phyloP scores from a whole-genome alignment of 73 alveolate species.

The Paramecium biaurelia region DNA sequence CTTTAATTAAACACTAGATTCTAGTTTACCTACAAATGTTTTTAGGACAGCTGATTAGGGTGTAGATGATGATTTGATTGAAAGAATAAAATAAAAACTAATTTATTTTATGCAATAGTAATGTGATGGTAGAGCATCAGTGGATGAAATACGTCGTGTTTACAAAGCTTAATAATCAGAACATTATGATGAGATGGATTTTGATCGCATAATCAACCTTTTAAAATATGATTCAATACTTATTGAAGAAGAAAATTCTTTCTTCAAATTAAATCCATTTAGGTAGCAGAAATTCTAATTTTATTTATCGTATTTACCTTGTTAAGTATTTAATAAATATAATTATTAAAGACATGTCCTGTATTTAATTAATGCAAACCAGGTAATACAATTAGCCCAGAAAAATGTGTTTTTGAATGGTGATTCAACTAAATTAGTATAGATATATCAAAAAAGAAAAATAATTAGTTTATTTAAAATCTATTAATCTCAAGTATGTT shows the following conservation, averaged over 20 bases:
- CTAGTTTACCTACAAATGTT: not conserved
- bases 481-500: not conserved
- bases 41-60: not conserved
- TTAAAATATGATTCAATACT: not conserved
- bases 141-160: not conserved
- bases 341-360: not conserved
- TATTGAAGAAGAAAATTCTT: not conserved
- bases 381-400: not conserved
- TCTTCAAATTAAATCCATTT: not conserved
- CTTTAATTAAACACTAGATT: not conserved
- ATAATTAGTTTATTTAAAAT: too few relatives aligned
- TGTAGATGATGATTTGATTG: not conserved
- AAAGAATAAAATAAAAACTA: not conserved
- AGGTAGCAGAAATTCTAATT: not conserved
- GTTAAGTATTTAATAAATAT: not conserved
- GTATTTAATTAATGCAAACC: not conserved
- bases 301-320: not conserved
- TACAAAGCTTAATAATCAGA: not conserved
- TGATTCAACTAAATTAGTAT: not conserved
- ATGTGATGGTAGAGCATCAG: not conserved
- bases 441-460: not conserved
- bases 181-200: not conserved
- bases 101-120: not conserved
- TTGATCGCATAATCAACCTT: not conserved
- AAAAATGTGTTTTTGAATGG: not conserved